Evolutionary conservation across 2,329 filamentous ascomycete species (phyloP).

Genomic region (Paraconiothyrium brasiliense): DNA sequence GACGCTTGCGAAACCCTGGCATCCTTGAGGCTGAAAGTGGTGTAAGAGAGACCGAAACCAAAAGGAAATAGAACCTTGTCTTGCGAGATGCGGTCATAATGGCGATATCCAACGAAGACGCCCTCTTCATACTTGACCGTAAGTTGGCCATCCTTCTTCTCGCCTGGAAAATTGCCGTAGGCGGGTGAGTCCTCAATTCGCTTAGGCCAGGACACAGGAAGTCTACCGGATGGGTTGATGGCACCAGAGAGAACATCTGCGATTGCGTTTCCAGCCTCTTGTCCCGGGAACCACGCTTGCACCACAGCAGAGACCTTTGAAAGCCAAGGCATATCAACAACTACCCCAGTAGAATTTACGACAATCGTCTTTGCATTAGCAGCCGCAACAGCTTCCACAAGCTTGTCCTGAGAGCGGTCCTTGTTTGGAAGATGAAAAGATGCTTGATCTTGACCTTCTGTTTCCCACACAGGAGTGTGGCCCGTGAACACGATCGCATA

Average conservation of each 20-base stretch:
- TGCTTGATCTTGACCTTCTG: constrained; percentile 71
- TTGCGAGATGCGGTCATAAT: constrained; percentile 65
- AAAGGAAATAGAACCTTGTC: constrained; percentile 61
- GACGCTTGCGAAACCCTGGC: constrained; percentile 70
- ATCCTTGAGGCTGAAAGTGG: constrained; percentile 55
- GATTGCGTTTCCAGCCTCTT: constrained; percentile 55
- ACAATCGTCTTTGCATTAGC: constrained; percentile 76
- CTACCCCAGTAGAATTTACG: constrained; percentile 80
- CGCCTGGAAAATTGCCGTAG: constrained; percentile 51
- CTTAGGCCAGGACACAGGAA: constrained; percentile 52
- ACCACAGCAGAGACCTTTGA: constrained; percentile 54
- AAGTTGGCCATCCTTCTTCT: constrained; percentile 62
- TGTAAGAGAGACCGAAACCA: constrained; percentile 52
- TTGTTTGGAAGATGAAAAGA: constrained; percentile 61
- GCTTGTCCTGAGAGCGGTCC: constrained; percentile 65
- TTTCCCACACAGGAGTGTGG: constrained; percentile 48
- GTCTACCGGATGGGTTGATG: constrained; percentile 50
- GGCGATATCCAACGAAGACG: constrained; percentile 64
- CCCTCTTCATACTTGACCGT: constrained; percentile 67
- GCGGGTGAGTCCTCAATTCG: constrained; percentile 47
- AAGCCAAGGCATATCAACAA: constrained; percentile 75
- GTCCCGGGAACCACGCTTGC: constrained; percentile 54
- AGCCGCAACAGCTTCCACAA: constrained; percentile 71
- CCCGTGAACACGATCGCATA: constrained; percentile 46
- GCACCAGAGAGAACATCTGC: constrained; percentile 53